Percentiles rank a stretch among this genome's conserved stretches.
Evolutionary conservation across 257 asterid species (phyloP).

Genomic region (Euphrasia confusa): DNA sequence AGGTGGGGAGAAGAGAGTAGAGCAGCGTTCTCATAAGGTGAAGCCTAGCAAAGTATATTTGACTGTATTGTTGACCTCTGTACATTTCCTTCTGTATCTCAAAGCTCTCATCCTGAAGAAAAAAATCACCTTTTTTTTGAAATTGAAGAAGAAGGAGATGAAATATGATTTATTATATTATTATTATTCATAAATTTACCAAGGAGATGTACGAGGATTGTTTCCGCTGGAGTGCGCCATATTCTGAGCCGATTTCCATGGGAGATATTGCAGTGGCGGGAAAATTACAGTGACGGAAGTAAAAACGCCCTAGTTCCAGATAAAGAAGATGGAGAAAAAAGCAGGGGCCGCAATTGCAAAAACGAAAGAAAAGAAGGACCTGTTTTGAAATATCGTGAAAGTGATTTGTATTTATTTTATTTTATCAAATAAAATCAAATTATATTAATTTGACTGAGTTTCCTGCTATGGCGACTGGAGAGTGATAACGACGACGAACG

Average conservation of each 20-base stretch:
- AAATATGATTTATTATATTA: too few species aligned
- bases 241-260: conserved; percentile 55
- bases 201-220: conserved; percentile 59
- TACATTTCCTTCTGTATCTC: conserved; percentile 67
- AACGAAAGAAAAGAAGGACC: conserved; percentile 8
- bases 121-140: background rate
- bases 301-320: conserved; percentile 18
- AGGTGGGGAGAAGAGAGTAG: conserved; percentile 74
- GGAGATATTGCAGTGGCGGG: conserved; percentile 68
- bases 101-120: conserved; percentile 65
- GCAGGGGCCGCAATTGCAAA: conserved; percentile 21
- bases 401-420: background rate
- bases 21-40: conserved; percentile 84
- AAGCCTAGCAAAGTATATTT: conserved; percentile 86
- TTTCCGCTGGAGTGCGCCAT: conserved; percentile 47
- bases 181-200: conserved; percentile 32
- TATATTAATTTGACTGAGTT: background rate
- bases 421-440: background rate
- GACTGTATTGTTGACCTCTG: conserved; percentile 97
- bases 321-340: conserved; percentile 8
- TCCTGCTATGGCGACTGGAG: background rate
- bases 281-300: conserved; percentile 26
- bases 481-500: background rate
- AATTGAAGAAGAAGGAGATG: background rate
- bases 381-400: background rate